A percentile compares a stretch with the other conserved stretches of the same genome.
Conservation (phyloP, 306 rosid genomes). For the Fagus crenata region DNA sequence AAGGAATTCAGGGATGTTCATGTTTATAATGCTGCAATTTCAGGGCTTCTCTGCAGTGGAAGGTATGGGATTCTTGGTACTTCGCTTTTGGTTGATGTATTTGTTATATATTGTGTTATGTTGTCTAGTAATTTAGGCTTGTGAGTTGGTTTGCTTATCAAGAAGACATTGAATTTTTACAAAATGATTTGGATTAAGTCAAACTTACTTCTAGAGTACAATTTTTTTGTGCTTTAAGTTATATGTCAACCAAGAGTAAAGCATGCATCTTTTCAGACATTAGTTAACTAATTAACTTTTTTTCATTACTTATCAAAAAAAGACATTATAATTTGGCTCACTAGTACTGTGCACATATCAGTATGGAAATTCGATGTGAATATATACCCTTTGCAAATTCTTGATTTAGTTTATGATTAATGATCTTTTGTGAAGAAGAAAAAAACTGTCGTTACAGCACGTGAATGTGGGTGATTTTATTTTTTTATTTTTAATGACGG, state of each 20-base stretch:
- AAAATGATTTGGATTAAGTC: neutral
- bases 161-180: neutral
- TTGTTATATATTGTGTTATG: neutral
- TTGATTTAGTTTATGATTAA: neutral
- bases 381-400: neutral
- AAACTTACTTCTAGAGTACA: neutral
- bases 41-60: slow-evolving; percentile 57
- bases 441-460: neutral
- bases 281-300: too few relatives aligned
- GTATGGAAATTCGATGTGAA: neutral
- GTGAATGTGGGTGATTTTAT: neutral
- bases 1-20: slow-evolving; percentile 65
- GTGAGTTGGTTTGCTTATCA: neutral
- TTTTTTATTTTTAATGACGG: too few relatives aligned
- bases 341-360: neutral
- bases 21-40: slow-evolving; percentile 79
- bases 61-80: slow-evolving; percentile 46
- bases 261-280: neutral
- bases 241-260: neutral
- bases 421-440: neutral
- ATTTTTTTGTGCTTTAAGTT: neutral
- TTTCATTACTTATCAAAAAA: too few relatives aligned
- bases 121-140: slow-evolving; percentile 3
- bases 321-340: neutral
- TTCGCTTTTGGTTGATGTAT: neutral